phyloP scores from a whole-genome alignment of 2,329 filamentous ascomycete species.

The Aspergillus arachidicola region DNA sequence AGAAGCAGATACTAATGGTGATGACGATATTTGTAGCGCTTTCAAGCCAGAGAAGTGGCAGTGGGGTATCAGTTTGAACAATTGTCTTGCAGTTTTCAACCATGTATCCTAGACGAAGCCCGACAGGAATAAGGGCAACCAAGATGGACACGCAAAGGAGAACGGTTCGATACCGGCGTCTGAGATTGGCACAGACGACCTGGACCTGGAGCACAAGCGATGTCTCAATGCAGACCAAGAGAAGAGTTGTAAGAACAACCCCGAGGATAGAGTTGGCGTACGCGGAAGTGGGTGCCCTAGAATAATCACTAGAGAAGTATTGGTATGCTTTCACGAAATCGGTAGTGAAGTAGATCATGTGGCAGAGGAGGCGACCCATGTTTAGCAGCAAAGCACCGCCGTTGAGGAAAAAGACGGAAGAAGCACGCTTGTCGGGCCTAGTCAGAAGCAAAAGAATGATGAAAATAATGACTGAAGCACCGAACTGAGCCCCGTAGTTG shows the following conservation, averaged over 20 bases:
- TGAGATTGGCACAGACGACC: constrained; percentile 61
- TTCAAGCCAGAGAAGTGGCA: constrained; percentile 42
- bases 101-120: constrained; percentile 56
- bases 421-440: constrained; percentile 63
- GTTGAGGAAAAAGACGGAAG: constrained; percentile 68
- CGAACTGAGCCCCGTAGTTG: constrained; percentile 72
- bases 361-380: constrained; percentile 53
- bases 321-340: constrained; percentile 65
- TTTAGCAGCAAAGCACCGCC: constrained; percentile 62
- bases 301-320: constrained; percentile 58
- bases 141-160: constrained; percentile 53
- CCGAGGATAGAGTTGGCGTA: constrained; percentile 52
- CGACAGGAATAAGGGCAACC: constrained; percentile 55
- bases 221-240: constrained; percentile 58
- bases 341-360: constrained; percentile 60
- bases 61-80: constrained; percentile 31
- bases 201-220: constrained; percentile 66
- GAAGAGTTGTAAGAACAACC: constrained; percentile 54
- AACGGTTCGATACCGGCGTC: constrained; percentile 43
- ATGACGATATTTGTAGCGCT: constrained; percentile 54
- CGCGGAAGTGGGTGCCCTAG: constrained; percentile 48
- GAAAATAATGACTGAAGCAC: constrained; percentile 67
- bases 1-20: constrained; percentile 62
- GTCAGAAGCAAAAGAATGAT: constrained; percentile 69
- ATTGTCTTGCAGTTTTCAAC: constrained; percentile 52